Evolutionary conservation across 495 filamentous ascomycete genomes (phyloP).

Genomic region (Durotheca rogersii): DNA sequence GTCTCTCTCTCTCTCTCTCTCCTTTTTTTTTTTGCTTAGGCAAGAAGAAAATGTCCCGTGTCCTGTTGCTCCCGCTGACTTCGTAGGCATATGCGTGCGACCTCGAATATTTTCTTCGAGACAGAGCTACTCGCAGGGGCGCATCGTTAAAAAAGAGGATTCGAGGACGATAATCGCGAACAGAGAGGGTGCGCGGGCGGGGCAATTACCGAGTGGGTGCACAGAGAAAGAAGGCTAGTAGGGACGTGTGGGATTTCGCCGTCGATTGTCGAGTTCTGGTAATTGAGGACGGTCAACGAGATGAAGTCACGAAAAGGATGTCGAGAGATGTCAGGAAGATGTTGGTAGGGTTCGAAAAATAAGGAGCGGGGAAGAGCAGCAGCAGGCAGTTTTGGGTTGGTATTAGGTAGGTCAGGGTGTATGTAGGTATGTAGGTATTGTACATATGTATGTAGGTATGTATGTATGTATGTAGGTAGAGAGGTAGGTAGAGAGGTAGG

Average conservation of each 20-base stretch:
- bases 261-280: constrained; percentile 24
- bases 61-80: background rate
- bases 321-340: constrained; percentile 14
- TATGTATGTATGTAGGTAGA: no score
- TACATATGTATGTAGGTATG: no score
- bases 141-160: constrained; percentile 31
- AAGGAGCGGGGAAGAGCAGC: constrained; percentile 28
- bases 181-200: constrained; percentile 1
- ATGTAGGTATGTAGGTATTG: no score
- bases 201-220: background rate
- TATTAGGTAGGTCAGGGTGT: constrained; percentile 12
- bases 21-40: constrained; percentile 14
- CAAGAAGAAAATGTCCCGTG: no score
- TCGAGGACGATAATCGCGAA: constrained; percentile 18
- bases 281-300: constrained; percentile 19
- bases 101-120: constrained; percentile 31
- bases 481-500: constrained; percentile 13
- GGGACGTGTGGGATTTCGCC: constrained; percentile 8
- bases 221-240: constrained; percentile 6
- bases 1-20: constrained; percentile 4
- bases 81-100: constrained; percentile 11
- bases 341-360: constrained; percentile 24
- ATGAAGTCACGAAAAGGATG: constrained; percentile 12
- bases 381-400: constrained; percentile 16
- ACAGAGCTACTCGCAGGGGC: constrained; percentile 36